phyloP scores from a whole-genome alignment of 768 basidiomycete species.

The Boletus sp. region DNA sequence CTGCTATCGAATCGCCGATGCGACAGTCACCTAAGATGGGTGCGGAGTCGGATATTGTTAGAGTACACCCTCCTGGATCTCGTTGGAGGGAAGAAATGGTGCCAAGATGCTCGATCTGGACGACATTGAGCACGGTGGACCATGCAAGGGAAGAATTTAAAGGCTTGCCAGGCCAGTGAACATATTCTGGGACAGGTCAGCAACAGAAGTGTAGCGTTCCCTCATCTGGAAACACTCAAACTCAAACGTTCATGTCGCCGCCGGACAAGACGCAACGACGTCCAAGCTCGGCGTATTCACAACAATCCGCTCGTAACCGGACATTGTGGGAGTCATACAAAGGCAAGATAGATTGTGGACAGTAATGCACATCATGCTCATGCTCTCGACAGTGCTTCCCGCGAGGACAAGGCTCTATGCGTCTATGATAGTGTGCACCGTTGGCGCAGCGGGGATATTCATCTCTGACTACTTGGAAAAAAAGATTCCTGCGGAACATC shows the following conservation, averaged over 20 bases:
- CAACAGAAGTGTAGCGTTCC: neutral
- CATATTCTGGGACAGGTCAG: constrained; percentile 38
- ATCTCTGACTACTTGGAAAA: constrained; percentile 53
- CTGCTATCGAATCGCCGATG: constrained; percentile 91
- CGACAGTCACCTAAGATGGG: constrained; percentile 84
- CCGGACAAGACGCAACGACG: neutral
- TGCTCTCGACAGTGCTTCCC: constrained; percentile 43
- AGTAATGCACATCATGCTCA: constrained; percentile 11
- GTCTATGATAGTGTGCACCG: constrained; percentile 45
- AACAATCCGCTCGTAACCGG: constrained; percentile 12
- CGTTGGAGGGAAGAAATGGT: constrained; percentile 60
- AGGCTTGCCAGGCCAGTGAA: constrained; percentile 74
- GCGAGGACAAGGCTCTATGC: constrained; percentile 49
- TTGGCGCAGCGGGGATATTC: constrained; percentile 46
- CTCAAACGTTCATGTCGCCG: constrained; percentile 16
- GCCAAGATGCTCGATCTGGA: constrained; percentile 87
- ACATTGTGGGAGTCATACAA: constrained; percentile 45
- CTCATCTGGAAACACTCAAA: neutral
- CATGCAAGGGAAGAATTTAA: neutral
- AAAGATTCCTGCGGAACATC: constrained; percentile 25
- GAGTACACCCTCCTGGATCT: constrained; percentile 75
- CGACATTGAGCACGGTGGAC: constrained; percentile 2
- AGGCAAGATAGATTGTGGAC: constrained; percentile 26
- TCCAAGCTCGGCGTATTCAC: constrained; percentile 4
- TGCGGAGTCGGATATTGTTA: constrained; percentile 69